Base-by-base conservation (phyloP, 1,284 basidiomycete species). In the Cutaneotrichosporon cavernicola region DNA sequence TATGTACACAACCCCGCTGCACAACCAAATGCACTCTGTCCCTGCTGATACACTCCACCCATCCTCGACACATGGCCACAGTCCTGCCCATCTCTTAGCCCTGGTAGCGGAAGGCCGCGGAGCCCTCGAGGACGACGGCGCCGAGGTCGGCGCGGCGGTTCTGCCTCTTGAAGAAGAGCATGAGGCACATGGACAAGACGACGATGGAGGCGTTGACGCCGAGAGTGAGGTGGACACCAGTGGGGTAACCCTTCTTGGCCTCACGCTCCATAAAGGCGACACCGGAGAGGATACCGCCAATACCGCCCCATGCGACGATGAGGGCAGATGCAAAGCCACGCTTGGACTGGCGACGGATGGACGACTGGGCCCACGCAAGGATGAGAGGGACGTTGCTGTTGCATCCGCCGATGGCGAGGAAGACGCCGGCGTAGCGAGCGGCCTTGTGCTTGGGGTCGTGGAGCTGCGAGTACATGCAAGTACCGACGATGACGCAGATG, bases 271-370 rank as follows among this genome's bases (percentile, higher is more conserved):
- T 61, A 59, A 63, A 66, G 22, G 70, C 71, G 43, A 73, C 67
- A n/a, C 75, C 75, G 18, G 80, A 78, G 62, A 82, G 69, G 70
- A 83, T 82, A 63, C 82, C 82, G 31, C 82, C 82, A 43, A 82
- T 68, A 66, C 81, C 81, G 46, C 80, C 81, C 55, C 79, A 77
- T 43, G 73, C 77, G 64, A 82, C 75, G 56, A 79, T 74, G 40
- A 81, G 65, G 31, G 81, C 81, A 22, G 74, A 75, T 14, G 72
- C 68, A 66, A 79, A 77, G 22, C 73, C 69, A 51, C 72, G 67
- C 66, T 82, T 82, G 26, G 76, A 75, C 67, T 82, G 78, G n/a
- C 74, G 73, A 18, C 77, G 77, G 43, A 83, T 77, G 73, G 81
- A 81, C 70, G 79, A 80, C 63, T 78, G 75, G 55, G 74, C 71